These are phyloP conservation scores for Ogataea siamensis DNA, from an alignment of 805 yeast genomes.

Conservation along the genomic window DNA sequence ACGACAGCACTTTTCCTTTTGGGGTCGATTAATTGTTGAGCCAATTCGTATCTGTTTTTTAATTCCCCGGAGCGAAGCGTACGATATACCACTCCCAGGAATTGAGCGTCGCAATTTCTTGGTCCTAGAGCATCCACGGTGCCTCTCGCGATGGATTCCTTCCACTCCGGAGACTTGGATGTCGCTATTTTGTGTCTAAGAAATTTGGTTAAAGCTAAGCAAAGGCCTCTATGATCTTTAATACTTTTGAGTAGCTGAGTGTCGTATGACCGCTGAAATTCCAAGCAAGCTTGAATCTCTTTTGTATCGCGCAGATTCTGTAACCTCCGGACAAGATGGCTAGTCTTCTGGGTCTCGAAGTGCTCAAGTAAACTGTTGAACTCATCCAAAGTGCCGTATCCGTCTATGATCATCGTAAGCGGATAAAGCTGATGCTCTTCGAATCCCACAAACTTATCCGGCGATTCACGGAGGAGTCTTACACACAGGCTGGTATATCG, in stretches of 20 bases:
- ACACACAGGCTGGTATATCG: conserved; percentile 18
- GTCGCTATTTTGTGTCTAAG: neutral
- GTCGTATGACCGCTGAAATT: conserved; percentile 2
- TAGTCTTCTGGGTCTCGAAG: conserved; percentile 10
- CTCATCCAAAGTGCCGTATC: conserved; percentile 21
- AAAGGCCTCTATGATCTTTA: conserved; percentile 2
- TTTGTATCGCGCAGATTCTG: conserved; percentile 1
- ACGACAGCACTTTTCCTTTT: conserved; percentile 6
- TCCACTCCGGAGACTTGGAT: neutral
- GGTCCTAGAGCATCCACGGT: conserved; percentile 2
- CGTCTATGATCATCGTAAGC: conserved; percentile 24
- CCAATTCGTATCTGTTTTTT: conserved; percentile 4
- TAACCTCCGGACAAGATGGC: conserved; percentile 4
- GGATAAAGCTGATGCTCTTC: conserved; percentile 7
- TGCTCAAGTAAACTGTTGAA: conserved; percentile 17
- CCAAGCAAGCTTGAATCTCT: conserved; percentile 1
- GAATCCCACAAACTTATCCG: conserved; percentile 19
- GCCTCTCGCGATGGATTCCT: neutral
- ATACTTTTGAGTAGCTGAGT: neutral
- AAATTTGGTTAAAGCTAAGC: neutral
- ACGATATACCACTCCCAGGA: conserved; percentile 8
- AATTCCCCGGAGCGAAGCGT: conserved; percentile 4
- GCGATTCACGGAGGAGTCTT: conserved; percentile 7
- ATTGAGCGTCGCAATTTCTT: conserved; percentile 6
- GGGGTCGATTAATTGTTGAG: conserved; percentile 5